These are phyloP conservation scores for Colletotrichum echinochloae DNA, from an alignment of 2,329 filamentous ascomycete genomes.

Conservation along the genomic window DNA sequence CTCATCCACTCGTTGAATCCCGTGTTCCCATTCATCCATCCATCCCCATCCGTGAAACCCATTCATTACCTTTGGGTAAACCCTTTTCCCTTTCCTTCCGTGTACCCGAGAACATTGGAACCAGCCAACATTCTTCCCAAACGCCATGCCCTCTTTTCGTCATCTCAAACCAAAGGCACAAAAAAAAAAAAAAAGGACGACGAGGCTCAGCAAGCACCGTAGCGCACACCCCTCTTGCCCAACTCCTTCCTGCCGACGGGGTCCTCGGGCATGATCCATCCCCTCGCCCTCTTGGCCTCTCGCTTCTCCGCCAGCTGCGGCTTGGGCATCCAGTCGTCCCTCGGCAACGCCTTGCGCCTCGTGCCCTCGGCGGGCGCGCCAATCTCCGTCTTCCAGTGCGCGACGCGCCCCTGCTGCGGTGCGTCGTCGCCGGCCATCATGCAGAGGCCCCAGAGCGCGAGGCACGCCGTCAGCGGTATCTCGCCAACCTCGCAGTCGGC, in stretches of 20 bases:
- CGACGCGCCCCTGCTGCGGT: conserved; percentile 55
- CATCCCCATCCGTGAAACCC: not conserved
- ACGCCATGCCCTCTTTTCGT: not conserved
- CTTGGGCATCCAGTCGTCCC: conserved; percentile 81
- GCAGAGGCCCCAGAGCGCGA: conserved; percentile 83
- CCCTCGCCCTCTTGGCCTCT: conserved; percentile 78
- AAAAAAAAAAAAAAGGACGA: not conserved
- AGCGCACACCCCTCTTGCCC: conserved; percentile 73
- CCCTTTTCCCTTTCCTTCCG: conserved; percentile 1
- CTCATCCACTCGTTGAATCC: not conserved
- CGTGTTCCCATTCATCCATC: conserved; percentile 3
- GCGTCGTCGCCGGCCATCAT: conserved; percentile 75
- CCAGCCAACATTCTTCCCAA: conserved; percentile 20
- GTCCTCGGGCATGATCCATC: conserved; percentile 83
- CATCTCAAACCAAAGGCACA: not conserved
- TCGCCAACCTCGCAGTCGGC: conserved; percentile 47
- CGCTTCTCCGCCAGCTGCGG: conserved; percentile 80
- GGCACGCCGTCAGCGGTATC: conserved; percentile 73
- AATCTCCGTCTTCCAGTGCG: conserved; percentile 76
- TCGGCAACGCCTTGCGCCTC: conserved; percentile 74
- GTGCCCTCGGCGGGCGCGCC: conserved; percentile 81
- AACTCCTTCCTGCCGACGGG: conserved; percentile 78
- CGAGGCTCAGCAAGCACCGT: conserved; percentile 56
- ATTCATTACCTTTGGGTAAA: not conserved
- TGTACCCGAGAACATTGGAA: conserved; percentile 19